Evolutionary conservation across 1,139 yeast genomes (phyloP), one percentile per base, ranked within the genome.

Genomic region (Yamadazyma buinensis): DNA sequence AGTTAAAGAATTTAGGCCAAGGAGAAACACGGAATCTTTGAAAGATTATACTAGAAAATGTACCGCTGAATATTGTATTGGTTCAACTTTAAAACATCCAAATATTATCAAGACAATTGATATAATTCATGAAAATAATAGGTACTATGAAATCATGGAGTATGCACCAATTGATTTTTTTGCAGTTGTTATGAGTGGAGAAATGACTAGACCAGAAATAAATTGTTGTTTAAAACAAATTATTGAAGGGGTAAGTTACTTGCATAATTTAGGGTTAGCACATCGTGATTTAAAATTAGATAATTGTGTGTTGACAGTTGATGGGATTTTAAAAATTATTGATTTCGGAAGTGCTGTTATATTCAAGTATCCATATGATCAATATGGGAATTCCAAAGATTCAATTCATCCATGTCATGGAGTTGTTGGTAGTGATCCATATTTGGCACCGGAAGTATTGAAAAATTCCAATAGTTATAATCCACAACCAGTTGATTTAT

Each of bases 301-400:
- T 59, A 92, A 92, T 56, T 87, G 97, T 66, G 97, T 92, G 14
- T 81, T 92, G 43, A 80, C 94, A 8, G 75, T 71, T 20, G 80
- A 84, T 33, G 98, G 98, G 20, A 83, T 90, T 25, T 75, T 92
- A 36, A 92, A 92, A 57, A 72, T 92, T 41, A 94, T 92, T 51
- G 99, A 92, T 59, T 92, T 92, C 61, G 99, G 99, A 12, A 83
- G 95, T 37, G 95, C 98, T 1, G 92, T 85, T 13, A 95, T 94
- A 15, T 92, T 88, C 68, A 81, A 80, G 53, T 92, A 90, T 55
- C 97, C 97, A 1, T 85, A 84, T 57, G 94, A 88, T 49, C 68
- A 67, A 43, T 55, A 57, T 39, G 67, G 67, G 12, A 57, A 57
- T 38, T 49, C 60, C n/a, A 63, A 64, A 41, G 79, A 77, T 34